Evolutionary conservation across 441 rosid genomes (phyloP).

Genomic region (Populus hybrid): DNA sequence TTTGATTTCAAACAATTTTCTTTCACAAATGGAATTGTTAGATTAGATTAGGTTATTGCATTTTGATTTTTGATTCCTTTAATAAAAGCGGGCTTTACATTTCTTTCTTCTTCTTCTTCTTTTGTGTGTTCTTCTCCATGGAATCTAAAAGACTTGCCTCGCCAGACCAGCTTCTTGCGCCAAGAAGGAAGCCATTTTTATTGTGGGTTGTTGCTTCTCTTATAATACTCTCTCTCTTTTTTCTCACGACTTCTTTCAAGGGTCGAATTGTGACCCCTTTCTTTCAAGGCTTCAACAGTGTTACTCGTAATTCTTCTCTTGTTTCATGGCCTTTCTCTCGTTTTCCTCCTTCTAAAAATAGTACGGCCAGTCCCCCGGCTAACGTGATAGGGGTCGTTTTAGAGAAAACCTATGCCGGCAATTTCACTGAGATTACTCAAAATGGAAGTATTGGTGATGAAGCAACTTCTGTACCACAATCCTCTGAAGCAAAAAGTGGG

Average conservation of each 20-base stretch:
- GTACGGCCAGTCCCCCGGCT: neutral
- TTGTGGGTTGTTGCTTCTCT: conserved; percentile 47
- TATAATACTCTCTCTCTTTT: conserved; percentile 39
- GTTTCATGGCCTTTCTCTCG: conserved; percentile 34
- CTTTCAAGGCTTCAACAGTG: conserved; percentile 39
- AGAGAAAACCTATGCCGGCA: conserved; percentile 20
- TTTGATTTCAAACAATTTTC: neutral
- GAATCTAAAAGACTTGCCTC: conserved; percentile 37
- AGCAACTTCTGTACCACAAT: conserved; percentile 17
- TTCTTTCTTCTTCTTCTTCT: neutral
- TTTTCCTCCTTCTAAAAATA: neutral
- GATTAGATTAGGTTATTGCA: neutral
- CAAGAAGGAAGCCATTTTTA: conserved; percentile 40
- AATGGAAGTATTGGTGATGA: conserved; percentile 28
- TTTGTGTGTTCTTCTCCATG: conserved; percentile 23
- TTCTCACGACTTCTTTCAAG: conserved; percentile 36
- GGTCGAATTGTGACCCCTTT: conserved; percentile 42
- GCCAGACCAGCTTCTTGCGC: conserved; percentile 44
- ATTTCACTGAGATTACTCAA: conserved; percentile 15
- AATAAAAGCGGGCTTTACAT: neutral
- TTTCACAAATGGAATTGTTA: neutral
- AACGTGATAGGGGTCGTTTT: neutral
- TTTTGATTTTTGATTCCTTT: too few species aligned
- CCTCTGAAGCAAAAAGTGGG: conserved; percentile 23
- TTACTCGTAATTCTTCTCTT: conserved; percentile 27